These are phyloP conservation scores for Dactylorhiza incarnata DNA, from an alignment of 106 monocot species.

Conservation along the genomic window DNA sequence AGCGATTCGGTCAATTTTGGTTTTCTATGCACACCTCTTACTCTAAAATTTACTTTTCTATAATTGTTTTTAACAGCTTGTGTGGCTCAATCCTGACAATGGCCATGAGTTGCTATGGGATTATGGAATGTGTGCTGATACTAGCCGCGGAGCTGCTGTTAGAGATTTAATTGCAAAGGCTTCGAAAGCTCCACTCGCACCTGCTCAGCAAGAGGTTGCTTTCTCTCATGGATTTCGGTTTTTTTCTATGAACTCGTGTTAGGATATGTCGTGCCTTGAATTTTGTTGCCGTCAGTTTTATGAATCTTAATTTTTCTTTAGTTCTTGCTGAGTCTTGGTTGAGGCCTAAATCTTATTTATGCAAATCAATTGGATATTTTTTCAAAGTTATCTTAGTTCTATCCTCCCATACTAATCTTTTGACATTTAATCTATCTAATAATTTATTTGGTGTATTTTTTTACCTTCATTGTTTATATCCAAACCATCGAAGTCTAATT, in stretches of 20 bases:
- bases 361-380: too few species aligned
- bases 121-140: slow-evolving; percentile 92
- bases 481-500: too few species aligned
- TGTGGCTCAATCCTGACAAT: slow-evolving; percentile 76
- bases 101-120: slow-evolving; percentile 92
- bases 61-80: slow-evolving; percentile 36
- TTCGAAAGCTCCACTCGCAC: slow-evolving; percentile 75
- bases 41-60: slow-evolving; percentile 4
- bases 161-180: slow-evolving; percentile 82
- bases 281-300: not conserved
- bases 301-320: too few species aligned
- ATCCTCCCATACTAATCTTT: too few species aligned
- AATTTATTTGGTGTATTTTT: too few species aligned
- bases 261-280: not conserved
- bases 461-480: too few species aligned
- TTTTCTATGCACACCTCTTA: too few species aligned
- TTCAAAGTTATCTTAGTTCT: too few species aligned
- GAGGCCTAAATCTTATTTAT: too few species aligned
- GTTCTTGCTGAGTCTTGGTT: too few species aligned
- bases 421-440: too few species aligned
- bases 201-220: slow-evolving; percentile 84
- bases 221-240: not conserved
- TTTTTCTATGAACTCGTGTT: not conserved
- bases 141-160: slow-evolving; percentile 72
- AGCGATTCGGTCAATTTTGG: too few species aligned